Conservation (phyloP, 108 stramenopile genomes). For the Poteriospumella lacustris region DNA sequence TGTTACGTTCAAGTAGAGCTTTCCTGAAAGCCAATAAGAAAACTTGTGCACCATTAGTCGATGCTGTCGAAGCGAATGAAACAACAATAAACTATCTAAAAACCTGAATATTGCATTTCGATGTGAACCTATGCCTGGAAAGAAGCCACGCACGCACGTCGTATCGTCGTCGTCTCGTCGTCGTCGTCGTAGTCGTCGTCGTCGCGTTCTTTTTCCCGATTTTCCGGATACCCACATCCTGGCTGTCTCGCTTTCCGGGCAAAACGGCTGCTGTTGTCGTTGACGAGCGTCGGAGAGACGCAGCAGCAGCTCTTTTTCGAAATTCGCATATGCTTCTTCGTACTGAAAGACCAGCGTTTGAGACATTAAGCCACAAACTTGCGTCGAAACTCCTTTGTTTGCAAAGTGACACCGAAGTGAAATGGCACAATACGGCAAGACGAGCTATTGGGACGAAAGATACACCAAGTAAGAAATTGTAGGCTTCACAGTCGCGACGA, state of each 20-base stretch:
- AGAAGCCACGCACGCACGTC: not conserved
- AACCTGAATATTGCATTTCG: not conserved
- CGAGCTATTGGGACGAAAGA: constrained; percentile 57
- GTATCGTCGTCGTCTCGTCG: not conserved
- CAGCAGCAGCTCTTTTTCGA: not conserved
- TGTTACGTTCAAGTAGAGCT: no score
- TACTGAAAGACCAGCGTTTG: not conserved
- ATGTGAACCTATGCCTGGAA: not conserved
- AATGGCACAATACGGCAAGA: constrained; percentile 53
- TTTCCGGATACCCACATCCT: not conserved
- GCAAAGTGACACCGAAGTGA: not conserved
- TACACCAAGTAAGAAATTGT: constrained; percentile 57
- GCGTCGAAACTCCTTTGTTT: no score
- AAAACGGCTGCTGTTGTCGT: not conserved
- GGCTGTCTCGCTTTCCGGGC: not conserved
- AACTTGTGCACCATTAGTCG: not conserved
- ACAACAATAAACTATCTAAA: not conserved
- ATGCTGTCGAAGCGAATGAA: not conserved
- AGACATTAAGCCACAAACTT: no score
- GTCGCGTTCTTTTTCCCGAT: not conserved
- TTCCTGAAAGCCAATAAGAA: no score
- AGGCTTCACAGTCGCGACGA: no score
- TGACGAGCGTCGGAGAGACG: not conserved
- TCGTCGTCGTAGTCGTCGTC: not conserved
- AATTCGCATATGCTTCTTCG: not conserved